Conservation (phyloP, 371 early-diverging fungal genomes). For the Saksenaea oblongispora region DNA sequence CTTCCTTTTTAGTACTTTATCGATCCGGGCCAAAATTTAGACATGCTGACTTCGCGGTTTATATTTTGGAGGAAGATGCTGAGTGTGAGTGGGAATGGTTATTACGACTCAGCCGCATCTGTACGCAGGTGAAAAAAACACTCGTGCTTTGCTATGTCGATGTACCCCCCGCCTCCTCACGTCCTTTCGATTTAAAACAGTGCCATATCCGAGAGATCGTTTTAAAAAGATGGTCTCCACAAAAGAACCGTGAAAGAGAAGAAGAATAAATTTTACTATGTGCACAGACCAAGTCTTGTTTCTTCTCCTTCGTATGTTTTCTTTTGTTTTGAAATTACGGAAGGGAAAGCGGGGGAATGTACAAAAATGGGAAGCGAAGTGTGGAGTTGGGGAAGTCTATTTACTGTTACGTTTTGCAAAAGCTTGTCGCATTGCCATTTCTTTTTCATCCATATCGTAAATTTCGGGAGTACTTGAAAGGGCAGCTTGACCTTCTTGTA, state of each 20-base stretch:
- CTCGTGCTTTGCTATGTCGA: slow-evolving; percentile 57
- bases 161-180: slow-evolving; percentile 22
- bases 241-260: slow-evolving; percentile 49
- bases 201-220: slow-evolving; percentile 51
- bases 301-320: not conserved
- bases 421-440: slow-evolving; percentile 25
- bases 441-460: slow-evolving; percentile 27
- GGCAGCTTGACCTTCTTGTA: slow-evolving; percentile 46
- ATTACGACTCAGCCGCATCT: slow-evolving; percentile 59
- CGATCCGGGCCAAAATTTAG: slow-evolving; percentile 23
- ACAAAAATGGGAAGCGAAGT: not conserved
- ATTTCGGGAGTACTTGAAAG: slow-evolving; percentile 27
- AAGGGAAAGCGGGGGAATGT: not conserved
- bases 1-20: slow-evolving; percentile 32
- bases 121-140: slow-evolving; percentile 67
- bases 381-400: not conserved
- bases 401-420: slow-evolving; percentile 17
- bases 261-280: not conserved
- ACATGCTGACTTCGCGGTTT: slow-evolving; percentile 41
- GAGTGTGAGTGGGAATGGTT: slow-evolving; percentile 56
- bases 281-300: not conserved
- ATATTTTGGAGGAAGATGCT: slow-evolving; percentile 24
- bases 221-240: slow-evolving; percentile 62
- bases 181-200: slow-evolving; percentile 20
- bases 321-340: not conserved